Evolutionary conservation across 768 basidiomycete genomes (phyloP), one percentile per base, ranked within the genome.

Genomic region (Suillus paluster): DNA sequence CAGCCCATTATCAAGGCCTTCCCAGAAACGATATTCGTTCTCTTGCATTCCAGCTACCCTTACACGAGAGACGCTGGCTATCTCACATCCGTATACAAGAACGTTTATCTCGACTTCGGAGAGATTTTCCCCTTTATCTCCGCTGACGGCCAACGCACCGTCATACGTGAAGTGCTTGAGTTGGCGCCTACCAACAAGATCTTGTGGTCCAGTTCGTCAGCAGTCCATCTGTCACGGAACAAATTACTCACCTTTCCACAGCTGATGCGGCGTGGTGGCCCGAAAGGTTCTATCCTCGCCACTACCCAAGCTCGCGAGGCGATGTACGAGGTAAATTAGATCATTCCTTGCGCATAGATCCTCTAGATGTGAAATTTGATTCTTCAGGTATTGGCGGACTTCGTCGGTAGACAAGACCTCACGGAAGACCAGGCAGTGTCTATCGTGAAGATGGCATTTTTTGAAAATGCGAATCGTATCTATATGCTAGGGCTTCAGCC

Each of bases 61-160:
- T 92, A 83, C 71, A 89, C 86, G 5, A 83, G 87, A 45, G 91
- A 94, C 61, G 91, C 90, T 7, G 90, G 88, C 6, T 94, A 93
- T 72, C 80, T 94, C 55, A 80, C 89, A 0, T 78, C 90, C 0
- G 83, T 89, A 12, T 92, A 92, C 65, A 69, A 78, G 55, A 93
- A 93, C 64, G 91, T 92, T 12, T 92, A 83, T 67, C 77, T 92
- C 49, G 92, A 94, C 72, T 90, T 93, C 70, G 91, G 92, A 44
- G 89, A 90, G 82, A 78, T 92, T 21, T 93, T 91, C 64, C 90
- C 90, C 0, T 77, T 84, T 59, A 76, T 93, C 45, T 88, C 88
- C 0, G 78, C 75, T 0, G 79, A 82, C 7, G 92, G 90, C 3
- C 91, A 92, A 71, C 78, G 83, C 12, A 68, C 73, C 0, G 80